Evolutionary conservation across 257 asterid genomes (phyloP).

Genomic region (Voacanga thouarsii): DNA sequence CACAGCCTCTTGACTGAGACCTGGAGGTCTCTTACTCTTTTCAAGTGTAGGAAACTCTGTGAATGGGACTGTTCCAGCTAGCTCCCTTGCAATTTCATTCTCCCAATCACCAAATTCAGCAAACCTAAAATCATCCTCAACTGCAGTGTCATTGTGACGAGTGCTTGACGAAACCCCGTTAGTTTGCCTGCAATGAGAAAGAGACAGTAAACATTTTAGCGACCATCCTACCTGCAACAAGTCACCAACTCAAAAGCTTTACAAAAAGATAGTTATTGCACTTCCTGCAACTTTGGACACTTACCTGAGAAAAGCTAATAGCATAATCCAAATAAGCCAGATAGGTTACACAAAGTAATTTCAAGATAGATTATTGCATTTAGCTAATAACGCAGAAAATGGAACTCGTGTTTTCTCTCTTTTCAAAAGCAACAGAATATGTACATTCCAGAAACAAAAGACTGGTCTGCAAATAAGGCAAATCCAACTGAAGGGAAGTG

Average conservation of each 20-base stretch:
- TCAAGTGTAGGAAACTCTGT: conserved; percentile 25
- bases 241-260: neutral
- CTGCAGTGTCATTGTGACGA: conserved; percentile 27
- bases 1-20: conserved; percentile 59
- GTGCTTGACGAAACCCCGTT: conserved; percentile 34
- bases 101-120: conserved; percentile 64
- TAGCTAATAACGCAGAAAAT: neutral
- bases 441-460: too few relatives aligned
- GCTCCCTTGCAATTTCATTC: conserved; percentile 47
- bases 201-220: neutral
- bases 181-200: conserved; percentile 11
- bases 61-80: conserved; percentile 29
- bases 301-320: neutral
- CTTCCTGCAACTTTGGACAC: neutral
- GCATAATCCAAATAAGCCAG: neutral
- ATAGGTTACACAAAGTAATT: neutral
- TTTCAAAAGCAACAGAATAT: neutral
- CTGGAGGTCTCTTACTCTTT: conserved; percentile 56
- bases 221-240: neutral
- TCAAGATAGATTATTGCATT: neutral
- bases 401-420: neutral
- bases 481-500: too few relatives aligned
- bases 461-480: too few relatives aligned
- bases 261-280: neutral
- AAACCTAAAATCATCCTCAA: conserved; percentile 50